Evolutionary conservation across 1,284 basidiomycete species (phyloP), one percentile per base, ranked within the genome.

Genomic region (Cutaneotrichosporon cutaneum): DNA sequence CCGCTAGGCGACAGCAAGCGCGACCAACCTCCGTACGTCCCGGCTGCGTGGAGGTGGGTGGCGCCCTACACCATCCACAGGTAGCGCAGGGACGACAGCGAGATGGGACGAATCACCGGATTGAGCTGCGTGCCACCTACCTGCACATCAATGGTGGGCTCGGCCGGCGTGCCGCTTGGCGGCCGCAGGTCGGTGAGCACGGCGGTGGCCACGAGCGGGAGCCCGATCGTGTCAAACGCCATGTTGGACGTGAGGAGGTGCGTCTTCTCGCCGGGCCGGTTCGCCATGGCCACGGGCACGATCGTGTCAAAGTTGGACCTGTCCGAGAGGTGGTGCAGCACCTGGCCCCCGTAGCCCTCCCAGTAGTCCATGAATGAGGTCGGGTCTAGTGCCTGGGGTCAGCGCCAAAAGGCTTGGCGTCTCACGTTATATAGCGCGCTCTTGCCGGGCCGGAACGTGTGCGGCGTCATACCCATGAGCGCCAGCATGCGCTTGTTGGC

Each of bases 91-190:
- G 62, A 63, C 44, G 62, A 60, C 58, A 63, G 47, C 24, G 62
- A 44, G 44, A 65, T 45, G 54, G 63, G 60, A 18, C 63, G 60
- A 14, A 59, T 55, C 48, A 61, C 58, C 21, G 60, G 60, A 51
- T 60, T 62, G 18, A 56, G 48, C 39, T 51, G 11, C 24, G 58
- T 54, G 24, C 64, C 64, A 65, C 64, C 64, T 58, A 65, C 64
- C 64, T 65, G 64, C 51, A 65, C 61, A 35, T 62, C 64, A 51
- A 65, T 65, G 51, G 51, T 42, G 22, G 60, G 55, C 33, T 63
- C 62, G n/a, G 35, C 35, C 45, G 54, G 35, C 24, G 45, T 3
- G 18, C 30, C 44, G 24, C 26, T 22, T 36, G 42, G 39, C n/a
- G 36, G n/a, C 7, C 36, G 24, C 21, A 65, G 54, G 3, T 61